These are phyloP conservation scores for Sarocladiaceae sp. DNA, from an alignment of 2,329 filamentous ascomycete species.

Conservation along the genomic window DNA sequence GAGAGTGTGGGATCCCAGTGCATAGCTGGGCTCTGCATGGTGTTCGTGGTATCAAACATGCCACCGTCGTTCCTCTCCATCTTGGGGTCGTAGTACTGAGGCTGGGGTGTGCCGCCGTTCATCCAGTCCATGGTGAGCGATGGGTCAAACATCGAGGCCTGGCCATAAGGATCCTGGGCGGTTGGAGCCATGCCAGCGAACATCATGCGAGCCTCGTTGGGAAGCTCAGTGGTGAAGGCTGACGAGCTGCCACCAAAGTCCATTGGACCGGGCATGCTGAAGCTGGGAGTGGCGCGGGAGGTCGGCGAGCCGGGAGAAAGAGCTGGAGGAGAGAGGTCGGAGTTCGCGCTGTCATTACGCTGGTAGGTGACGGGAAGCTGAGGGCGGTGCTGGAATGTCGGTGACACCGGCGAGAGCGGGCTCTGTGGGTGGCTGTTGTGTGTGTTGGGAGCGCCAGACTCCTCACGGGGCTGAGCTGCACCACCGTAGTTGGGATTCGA, in stretches of 20 bases:
- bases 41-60: not conserved
- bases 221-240: slow-evolving; percentile 37
- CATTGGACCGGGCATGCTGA: slow-evolving; percentile 15
- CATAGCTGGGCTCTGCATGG: slow-evolving; percentile 7
- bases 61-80: not conserved
- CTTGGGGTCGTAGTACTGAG: not conserved
- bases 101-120: not conserved
- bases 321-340: slow-evolving; percentile 22
- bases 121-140: not conserved
- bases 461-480: not conserved
- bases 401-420: slow-evolving; percentile 13
- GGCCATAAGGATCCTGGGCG: slow-evolving; percentile 12
- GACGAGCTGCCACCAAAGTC: slow-evolving; percentile 22
- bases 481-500: slow-evolving; percentile 10
- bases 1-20: not conserved
- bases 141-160: slow-evolving; percentile 13
- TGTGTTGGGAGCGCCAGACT: not conserved
- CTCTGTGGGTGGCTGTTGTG: slow-evolving; percentile 12
- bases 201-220: slow-evolving; percentile 39
- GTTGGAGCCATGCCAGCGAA: slow-evolving; percentile 23
- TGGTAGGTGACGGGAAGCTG: slow-evolving; percentile 18
- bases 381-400: slow-evolving; percentile 18
- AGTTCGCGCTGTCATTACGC: slow-evolving; percentile 15
- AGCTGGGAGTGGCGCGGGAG: slow-evolving; percentile 17
- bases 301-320: slow-evolving; percentile 23